These are phyloP conservation scores for Xylaria acuta DNA, from an alignment of 495 filamentous ascomycete genomes.

Conservation along the genomic window DNA sequence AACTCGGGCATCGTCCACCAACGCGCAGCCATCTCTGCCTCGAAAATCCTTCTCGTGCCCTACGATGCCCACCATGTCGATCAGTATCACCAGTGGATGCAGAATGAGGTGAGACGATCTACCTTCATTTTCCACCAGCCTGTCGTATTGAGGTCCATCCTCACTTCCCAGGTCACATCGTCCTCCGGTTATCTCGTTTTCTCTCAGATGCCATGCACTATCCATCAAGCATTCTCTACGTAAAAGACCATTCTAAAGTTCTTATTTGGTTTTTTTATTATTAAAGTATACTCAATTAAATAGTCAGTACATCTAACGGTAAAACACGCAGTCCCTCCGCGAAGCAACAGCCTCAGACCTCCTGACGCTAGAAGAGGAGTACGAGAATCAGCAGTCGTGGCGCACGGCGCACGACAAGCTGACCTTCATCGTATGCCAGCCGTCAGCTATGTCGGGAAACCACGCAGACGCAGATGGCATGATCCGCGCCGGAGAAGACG, in stretches of 20 bases:
- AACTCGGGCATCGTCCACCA: neutral
- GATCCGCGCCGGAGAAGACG: constrained; percentile 49
- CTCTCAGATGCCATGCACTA: neutral
- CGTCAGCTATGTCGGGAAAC: no score
- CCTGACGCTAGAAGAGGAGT: constrained; percentile 78
- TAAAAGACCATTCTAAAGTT: neutral
- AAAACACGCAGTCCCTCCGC: constrained; percentile 70
- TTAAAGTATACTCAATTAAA: neutral
- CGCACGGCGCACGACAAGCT: constrained; percentile 75
- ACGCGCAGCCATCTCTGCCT: constrained; percentile 67
- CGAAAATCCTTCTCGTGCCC: constrained; percentile 75
- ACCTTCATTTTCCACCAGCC: neutral
- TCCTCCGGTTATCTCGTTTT: neutral
- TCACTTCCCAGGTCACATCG: neutral
- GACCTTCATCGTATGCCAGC: constrained; percentile 71
- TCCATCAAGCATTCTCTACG: neutral
- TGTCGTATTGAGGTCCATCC: neutral
- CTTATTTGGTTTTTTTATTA: neutral
- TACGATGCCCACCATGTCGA: constrained; percentile 83
- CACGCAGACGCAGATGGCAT: neutral
- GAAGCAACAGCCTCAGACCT: constrained; percentile 84
- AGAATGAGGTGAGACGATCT: constrained; percentile 68
- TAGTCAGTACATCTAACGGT: neutral
- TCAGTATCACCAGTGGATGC: constrained; percentile 89
- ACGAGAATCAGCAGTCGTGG: constrained; percentile 85